These are phyloP conservation scores for Hypocrella siamensis DNA, from an alignment of 2,329 filamentous ascomycete species.

Conservation along the genomic window DNA sequence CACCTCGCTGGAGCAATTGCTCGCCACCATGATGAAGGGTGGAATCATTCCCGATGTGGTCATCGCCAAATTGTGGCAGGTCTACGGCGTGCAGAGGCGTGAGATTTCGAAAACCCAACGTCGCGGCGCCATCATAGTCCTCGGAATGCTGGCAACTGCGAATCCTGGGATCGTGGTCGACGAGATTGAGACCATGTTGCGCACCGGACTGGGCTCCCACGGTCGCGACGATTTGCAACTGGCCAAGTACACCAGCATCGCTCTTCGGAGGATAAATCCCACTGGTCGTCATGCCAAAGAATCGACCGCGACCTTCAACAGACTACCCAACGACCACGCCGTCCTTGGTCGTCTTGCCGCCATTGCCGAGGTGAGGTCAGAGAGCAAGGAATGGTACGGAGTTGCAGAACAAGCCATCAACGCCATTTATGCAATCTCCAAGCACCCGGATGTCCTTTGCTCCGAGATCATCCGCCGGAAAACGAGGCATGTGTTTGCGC, in stretches of 20 bases:
- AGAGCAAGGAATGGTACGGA: slow-evolving; percentile 92
- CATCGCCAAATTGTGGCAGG: slow-evolving; percentile 87
- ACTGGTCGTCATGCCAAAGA: slow-evolving; percentile 67
- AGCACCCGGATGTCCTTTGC: slow-evolving; percentile 85
- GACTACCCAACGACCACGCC: slow-evolving; percentile 82
- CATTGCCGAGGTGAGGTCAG: slow-evolving; percentile 71
- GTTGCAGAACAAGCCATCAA: slow-evolving; percentile 92
- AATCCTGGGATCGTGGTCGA: slow-evolving; percentile 85
- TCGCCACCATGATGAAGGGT: slow-evolving; percentile 95
- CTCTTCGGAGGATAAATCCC: slow-evolving; percentile 79
- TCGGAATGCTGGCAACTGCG: slow-evolving; percentile 91
- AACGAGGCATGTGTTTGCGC: slow-evolving; percentile 63
- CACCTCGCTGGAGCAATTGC: slow-evolving; percentile 84
- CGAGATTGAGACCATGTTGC: slow-evolving; percentile 88
- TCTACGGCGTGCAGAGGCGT: slow-evolving; percentile 85
- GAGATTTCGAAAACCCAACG: slow-evolving; percentile 87
- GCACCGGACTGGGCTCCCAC: slow-evolving; percentile 69
- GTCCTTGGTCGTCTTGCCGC: slow-evolving; percentile 67
- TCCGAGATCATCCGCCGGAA: slow-evolving; percentile 81
- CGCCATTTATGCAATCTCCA: slow-evolving; percentile 86
- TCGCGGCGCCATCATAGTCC: slow-evolving; percentile 83
- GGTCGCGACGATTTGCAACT: slow-evolving; percentile 74
- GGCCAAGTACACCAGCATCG: slow-evolving; percentile 91
- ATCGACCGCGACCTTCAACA: slow-evolving; percentile 50
- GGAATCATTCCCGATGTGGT: slow-evolving; percentile 76